Base-by-base conservation (phyloP, 768 basidiomycete genomes). In the Mycena vitilis region DNA sequence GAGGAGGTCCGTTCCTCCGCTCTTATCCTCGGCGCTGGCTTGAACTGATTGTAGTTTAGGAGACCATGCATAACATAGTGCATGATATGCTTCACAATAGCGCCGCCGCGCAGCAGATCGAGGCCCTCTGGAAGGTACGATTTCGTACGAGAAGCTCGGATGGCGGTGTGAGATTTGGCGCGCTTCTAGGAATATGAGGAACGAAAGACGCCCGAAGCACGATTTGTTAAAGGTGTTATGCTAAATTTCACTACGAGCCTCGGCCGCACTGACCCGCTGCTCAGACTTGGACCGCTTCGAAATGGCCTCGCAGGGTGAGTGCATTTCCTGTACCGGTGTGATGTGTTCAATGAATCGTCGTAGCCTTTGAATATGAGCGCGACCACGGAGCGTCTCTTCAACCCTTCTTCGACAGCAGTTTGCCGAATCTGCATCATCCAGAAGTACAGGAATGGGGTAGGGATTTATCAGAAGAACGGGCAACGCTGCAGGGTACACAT, bases 61-160 rank as follows among this genome's bases (percentile, higher is more conserved):
- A 91, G 75, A 96, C 96, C 3, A 98, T 98, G 91, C 86, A 91
- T 59, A 94, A 94, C 68, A 95, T 98, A 75, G 84, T 93, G 5
- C 85, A 93, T 60, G 93, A 92, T 62, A 96, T 98, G 94, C 79
- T 98, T n/a, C 93, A 94, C 69, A 79, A 87, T 45, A 88, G 86
- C 65, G 86, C 89, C 18, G 89, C 90, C 0, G 91, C 92, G 6
- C 82, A 88, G 61, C 86, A 85, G 38, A 94, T 96, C 23, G 78
- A 87, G 69, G 80, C 85, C 0, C 78, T 96, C 0, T 97, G 93
- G 93, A 80, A 88, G 80, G 94, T 78, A n/a, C 2, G 42, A 22
- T 13, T 3, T 3, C 3, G n/a, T n/a, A 8, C 3, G 6, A 20
- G 20, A 5, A 7, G 22, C 13, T 20, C 22, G 4, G 22, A 23